Percentiles rank a stretch among this genome's conserved stretches.
Conservation (phyloP, 208 protist species). For the Wallacemonas sp. region DNA sequence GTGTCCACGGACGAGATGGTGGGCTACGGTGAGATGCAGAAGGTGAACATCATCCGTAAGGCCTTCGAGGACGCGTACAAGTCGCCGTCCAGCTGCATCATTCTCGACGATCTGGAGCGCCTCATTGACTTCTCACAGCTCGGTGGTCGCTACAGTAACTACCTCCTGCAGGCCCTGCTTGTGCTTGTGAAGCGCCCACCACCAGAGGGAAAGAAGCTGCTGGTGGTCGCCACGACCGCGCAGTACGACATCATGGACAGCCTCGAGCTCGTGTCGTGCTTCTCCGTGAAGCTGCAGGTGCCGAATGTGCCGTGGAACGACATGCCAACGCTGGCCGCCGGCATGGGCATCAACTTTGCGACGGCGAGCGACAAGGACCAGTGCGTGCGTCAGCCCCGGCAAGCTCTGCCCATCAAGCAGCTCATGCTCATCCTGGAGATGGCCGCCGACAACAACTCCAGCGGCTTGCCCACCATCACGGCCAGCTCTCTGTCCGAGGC, state of each 20-base stretch:
- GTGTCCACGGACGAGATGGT: constrained; percentile 94
- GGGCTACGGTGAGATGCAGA: constrained; percentile 89
- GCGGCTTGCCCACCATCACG: constrained; percentile 33
- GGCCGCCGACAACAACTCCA: constrained; percentile 47
- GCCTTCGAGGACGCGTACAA: constrained; percentile 99
- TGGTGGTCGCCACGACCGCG: constrained; percentile 95
- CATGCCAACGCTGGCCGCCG: constrained; percentile 40
- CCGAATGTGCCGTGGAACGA: constrained; percentile 41
- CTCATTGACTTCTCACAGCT: constrained; percentile 97
- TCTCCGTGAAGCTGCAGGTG: constrained; percentile 86
- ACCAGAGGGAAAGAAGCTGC: constrained; percentile 90
- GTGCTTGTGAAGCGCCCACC: constrained; percentile 95
- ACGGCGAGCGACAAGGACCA: constrained; percentile 28
- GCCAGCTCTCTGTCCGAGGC: constrained; percentile 49
- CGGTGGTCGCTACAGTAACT: constrained; percentile 98
- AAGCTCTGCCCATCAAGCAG: constrained; percentile 76
- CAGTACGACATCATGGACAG: constrained; percentile 86
- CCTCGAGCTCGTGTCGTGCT: constrained; percentile 91
- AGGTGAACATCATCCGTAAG: constrained; percentile 93
- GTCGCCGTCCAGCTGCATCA: constrained; percentile 95
- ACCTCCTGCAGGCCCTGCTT: constrained; percentile 96
- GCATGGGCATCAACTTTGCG: constrained; percentile 49
- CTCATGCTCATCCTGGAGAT: constrained; percentile 83
- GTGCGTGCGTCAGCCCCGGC: constrained; percentile 33
- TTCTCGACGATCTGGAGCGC: constrained; percentile 98